Conservation (phyloP, 352 stramenopile genomes). For the Pythium plurisporium region DNA sequence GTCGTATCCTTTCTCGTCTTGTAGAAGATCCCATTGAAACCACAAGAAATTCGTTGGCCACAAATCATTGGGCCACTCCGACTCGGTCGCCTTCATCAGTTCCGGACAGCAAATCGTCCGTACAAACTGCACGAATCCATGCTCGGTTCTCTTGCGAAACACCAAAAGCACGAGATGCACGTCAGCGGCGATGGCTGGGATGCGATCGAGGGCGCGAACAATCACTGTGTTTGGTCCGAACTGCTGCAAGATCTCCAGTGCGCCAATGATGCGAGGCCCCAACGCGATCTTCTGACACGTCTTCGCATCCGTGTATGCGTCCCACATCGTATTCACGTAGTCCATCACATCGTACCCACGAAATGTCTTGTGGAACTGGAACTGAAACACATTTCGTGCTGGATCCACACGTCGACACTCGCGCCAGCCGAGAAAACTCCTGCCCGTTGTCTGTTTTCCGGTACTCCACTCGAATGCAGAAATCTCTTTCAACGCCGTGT, state of each 20-base stretch:
- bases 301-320: background rate
- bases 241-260: background rate
- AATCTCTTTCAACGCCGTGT: background rate
- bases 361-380: conserved; percentile 8
- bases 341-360: background rate
- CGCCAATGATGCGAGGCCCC: background rate
- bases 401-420: background rate
- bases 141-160: background rate
- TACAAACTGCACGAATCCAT: background rate
- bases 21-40: background rate
- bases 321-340: background rate
- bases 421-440: conserved; percentile 7
- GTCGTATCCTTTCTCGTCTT: too few relatives aligned
- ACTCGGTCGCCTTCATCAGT: background rate
- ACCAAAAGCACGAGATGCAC: background rate
- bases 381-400: background rate
- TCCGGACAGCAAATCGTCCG: background rate
- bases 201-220: background rate
- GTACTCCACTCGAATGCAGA: background rate
- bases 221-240: background rate
- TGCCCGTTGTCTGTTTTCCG: background rate
- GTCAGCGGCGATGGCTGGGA: background rate
- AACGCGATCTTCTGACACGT: background rate
- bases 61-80: background rate
- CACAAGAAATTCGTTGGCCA: conserved; percentile 1